phyloP scores from a whole-genome alignment of 1,139 yeast species.

The Diutina neorugosa region DNA sequence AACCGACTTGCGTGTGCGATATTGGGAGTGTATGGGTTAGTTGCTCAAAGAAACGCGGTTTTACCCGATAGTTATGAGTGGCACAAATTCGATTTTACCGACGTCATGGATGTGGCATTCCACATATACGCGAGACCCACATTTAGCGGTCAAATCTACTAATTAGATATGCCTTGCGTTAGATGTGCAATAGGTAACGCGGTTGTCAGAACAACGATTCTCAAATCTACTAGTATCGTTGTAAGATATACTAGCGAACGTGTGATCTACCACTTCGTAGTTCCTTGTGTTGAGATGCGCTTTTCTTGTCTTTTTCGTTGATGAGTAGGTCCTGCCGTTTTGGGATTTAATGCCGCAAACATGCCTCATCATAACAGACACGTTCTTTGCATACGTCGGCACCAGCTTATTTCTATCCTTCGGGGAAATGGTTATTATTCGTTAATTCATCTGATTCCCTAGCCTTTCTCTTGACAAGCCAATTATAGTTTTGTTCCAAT shows the following conservation, averaged over 20 bases:
- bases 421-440: too few relatives aligned
- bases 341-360: background rate
- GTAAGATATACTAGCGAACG: too few relatives aligned
- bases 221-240: too few relatives aligned
- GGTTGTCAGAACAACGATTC: background rate
- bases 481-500: too few relatives aligned
- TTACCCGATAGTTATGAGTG: background rate
- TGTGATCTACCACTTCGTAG: background rate
- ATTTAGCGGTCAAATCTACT: background rate
- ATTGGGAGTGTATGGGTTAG: background rate
- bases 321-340: background rate
- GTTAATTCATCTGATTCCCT: too few relatives aligned
- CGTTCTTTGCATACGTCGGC: background rate
- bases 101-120: background rate
- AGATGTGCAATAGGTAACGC: background rate
- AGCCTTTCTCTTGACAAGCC: too few relatives aligned
- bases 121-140: background rate
- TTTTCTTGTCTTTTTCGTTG: background rate
- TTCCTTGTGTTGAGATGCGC: background rate
- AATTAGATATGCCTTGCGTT: background rate
- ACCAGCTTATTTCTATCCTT: too few relatives aligned
- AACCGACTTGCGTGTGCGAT: background rate
- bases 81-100: background rate
- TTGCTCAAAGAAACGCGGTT: background rate
- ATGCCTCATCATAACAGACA: background rate